Evolutionary conservation across 306 rosid genomes (phyloP).

Genomic region (Trichosanthes truncata): DNA sequence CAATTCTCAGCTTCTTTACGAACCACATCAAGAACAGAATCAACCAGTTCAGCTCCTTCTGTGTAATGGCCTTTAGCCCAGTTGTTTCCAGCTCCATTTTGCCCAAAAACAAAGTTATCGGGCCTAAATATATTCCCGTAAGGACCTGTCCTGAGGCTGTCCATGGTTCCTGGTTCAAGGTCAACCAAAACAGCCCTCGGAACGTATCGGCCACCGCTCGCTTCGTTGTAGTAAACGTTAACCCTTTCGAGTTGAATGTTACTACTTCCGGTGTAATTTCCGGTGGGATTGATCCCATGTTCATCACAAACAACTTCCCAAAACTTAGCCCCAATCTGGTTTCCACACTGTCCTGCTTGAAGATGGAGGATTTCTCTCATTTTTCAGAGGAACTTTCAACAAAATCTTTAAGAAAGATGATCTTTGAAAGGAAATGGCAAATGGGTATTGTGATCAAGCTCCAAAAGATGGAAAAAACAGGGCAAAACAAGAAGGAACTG

Average conservation of each 20-base stretch:
- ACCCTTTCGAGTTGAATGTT: constrained; percentile 76
- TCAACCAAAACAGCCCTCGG: constrained; percentile 84
- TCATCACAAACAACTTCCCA: constrained; percentile 93
- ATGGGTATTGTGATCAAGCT: neutral
- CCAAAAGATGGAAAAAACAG: neutral
- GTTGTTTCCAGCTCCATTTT: constrained; percentile 87
- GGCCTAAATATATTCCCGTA: constrained; percentile 71
- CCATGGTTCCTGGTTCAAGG: constrained; percentile 95
- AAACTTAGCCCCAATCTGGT: constrained; percentile 80
- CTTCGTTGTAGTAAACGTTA: constrained; percentile 80
- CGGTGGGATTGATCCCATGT: constrained; percentile 67
- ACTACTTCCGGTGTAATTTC: constrained; percentile 55
- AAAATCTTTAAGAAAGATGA: neutral
- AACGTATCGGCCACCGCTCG: constrained; percentile 72
- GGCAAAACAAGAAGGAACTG: neutral
- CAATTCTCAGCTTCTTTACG: constrained; percentile 88
- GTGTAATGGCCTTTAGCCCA: constrained; percentile 95
- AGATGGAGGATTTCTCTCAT: constrained; percentile 92
- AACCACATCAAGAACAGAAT: constrained; percentile 86
- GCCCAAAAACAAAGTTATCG: constrained; percentile 81
- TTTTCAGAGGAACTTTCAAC: constrained; percentile 6
- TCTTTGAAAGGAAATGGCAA: neutral
- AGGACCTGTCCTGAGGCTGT: constrained; percentile 69
- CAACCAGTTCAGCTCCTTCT: constrained; percentile 84
- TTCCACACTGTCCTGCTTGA: constrained; percentile 91